Base-by-base conservation (phyloP, 805 yeast species). In the Saturnispora diversa region DNA sequence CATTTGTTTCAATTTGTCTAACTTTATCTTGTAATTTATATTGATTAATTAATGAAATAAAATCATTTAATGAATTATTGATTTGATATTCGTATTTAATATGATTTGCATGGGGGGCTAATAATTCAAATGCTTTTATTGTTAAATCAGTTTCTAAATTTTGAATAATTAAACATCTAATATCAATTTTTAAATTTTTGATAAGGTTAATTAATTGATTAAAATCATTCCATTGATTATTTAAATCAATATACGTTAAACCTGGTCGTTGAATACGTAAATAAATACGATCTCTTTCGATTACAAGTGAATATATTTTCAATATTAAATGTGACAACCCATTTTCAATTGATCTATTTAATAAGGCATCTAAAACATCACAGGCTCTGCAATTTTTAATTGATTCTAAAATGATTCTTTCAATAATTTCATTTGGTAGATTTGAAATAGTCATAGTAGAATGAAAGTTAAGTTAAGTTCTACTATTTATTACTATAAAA, bases 51-150 rank as follows among this genome's bases (percentile, higher is more conserved):
- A 32, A 16, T 2, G 26, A 7, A 9, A 32, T 11, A 31, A 39
- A 39, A 9, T 12, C 24, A 6, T 13, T 9, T 6, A 39, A 17
- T 7, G 35, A 17, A 17, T 31, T 31, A 11, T 20, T 31, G 11
- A 39, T 31, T 23, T 39, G 42, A 27, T 39, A 27, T 21, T 39
- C 42, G 21, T 24, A 39, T 32, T 27, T 39, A 11, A 39, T 27
- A 6, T 22, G 9, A 3, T 12, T 10, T 9, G 32, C 29, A 5
- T 32, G 9, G 2, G 37, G 42, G 8, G 22, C 23, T 13, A 39
- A 22, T n/a, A 39, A 16, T 10, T 27, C 19, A 21, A 39, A 39
- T 9, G 42, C 42, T n/a, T 26, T 15, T 9, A 26, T 8, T n/a
- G 32, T 26, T 13, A 31, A 25, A 10, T 26, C 25, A 22, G 32